Percentiles rank a stretch among this genome's conserved stretches.
Conservation (phyloP, 2,329 filamentous ascomycete species). For the Alternaria atra region DNA sequence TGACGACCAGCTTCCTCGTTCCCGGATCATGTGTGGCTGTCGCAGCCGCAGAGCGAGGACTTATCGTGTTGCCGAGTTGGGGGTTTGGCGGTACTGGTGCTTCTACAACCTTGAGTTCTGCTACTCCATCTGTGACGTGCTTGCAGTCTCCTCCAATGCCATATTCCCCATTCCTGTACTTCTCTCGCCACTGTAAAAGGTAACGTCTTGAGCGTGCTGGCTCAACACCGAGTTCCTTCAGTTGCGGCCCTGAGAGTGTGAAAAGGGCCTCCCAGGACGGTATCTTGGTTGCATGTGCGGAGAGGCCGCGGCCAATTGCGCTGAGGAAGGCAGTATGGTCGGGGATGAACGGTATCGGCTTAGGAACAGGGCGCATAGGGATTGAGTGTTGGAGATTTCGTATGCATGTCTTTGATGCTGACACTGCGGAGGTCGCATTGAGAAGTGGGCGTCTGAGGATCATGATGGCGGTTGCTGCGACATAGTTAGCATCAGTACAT, state of each 20-base stretch:
- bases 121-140: constrained; percentile 69
- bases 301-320: constrained; percentile 87
- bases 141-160: constrained; percentile 85
- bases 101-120: constrained; percentile 67
- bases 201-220: constrained; percentile 84
- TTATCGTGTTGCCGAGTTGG: constrained; percentile 34
- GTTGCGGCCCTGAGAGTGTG: constrained; percentile 76
- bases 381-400: constrained; percentile 53
- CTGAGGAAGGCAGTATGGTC: constrained; percentile 86
- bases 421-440: constrained; percentile 36
- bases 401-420: constrained; percentile 39
- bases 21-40: constrained; percentile 64
- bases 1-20: constrained; percentile 67
- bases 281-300: constrained; percentile 84
- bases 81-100: constrained; percentile 54
- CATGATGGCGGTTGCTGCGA: constrained; percentile 36
- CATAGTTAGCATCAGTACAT: not conserved
- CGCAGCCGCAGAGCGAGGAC: constrained; percentile 46
- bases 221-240: constrained; percentile 84
- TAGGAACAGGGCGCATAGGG: constrained; percentile 63
- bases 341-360: constrained; percentile 84
- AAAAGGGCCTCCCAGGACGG: constrained; percentile 91
- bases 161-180: constrained; percentile 78
- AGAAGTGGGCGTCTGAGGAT: constrained; percentile 48
- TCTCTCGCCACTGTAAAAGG: constrained; percentile 85